Evolutionary conservation across 768 basidiomycete species (phyloP), one percentile per base, ranked within the genome.

Genomic region (Pleurotus salmoneostramineus): DNA sequence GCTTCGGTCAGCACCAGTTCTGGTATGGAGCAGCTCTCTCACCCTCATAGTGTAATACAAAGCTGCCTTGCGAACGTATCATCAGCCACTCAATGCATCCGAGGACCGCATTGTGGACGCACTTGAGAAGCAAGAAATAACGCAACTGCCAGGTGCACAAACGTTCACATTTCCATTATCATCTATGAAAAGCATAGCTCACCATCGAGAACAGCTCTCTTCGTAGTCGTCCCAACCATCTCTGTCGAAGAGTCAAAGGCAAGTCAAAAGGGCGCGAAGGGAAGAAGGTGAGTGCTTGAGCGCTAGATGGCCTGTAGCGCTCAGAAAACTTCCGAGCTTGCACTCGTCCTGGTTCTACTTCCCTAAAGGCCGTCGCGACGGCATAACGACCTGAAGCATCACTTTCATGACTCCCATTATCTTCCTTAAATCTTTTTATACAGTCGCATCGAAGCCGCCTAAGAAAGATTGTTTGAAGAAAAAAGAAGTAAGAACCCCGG

Each of bases 11-110:
- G 5, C n/a, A 36, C 43, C 52, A 21, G 5, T 10, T 10, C 36
- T 7, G 47, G 27, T 17, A 31, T 42, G 34, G 5, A 57, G 14
- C 2, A 45, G 11, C 31, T 14, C 27, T 75, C 85, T 64, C 60
- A 89, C 89, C 66, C 81, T 78, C 60, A 91, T 75, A 33, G 89
- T 87, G 68, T 91, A 92, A 68, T 87, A 91, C 61, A 86, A 71
- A 35, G 89, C 91, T 71, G 85, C 87, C 90, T 93, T 82, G 60
- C 65, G 64, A 66, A 15, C 33, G 61, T 45, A 58, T 56, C 56
- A 57, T 44, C 54, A 60, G 67, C 70, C 60, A 69, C 60, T 60
- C 51, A 60, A 50, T 48, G 11, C 21, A 48, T 60, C 56, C 34
- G 31, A 51, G 31, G 47, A 47, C 43, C 8, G 21, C 50, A 54